Base-by-base conservation (phyloP, 129 eudicot genomes). In the Kitagawia praeruptora region DNA sequence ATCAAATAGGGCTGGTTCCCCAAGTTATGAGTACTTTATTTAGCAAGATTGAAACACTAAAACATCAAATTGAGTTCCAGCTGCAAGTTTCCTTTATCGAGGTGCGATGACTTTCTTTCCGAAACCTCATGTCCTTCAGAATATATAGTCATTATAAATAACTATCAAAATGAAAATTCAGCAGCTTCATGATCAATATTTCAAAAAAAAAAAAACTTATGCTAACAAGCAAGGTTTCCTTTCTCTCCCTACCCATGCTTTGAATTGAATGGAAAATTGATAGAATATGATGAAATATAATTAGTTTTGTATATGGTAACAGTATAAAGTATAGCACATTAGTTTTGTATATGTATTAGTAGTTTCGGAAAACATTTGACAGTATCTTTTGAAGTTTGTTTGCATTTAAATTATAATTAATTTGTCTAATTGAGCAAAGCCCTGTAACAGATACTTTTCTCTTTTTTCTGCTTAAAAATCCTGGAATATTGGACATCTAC, bases 41-140 rank as follows among this genome's bases (percentile, higher is more conserved):
- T 85, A 86, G 82, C 85, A 92, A 92, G 81, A 95, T 95, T 73
- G 97, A 95, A 82, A 87, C 85, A 53, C 74, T 89, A 80, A 92
- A 95, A 82, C 83, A 92, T 51, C 91, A 89, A 84, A 87, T 84
- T 45, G 97, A 92, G 39, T 92, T 95, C 83, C 99, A 95, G 42
- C 77, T 95, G 77, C 91, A 90, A 31, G 97, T 95, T 76, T 95
- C 99, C 81, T 95, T 95, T 87, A 95, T 95, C 56, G 99, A 95
- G 99, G 99, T 95, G 58, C 5, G 21, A 61, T 69, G 34, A 63
- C 25, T 69, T 70, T 45, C 70, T 77, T 66, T 25, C 34, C 63
- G n/a, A 9, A 58, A 58, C 14, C 67, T n/a, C 11, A 8, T 58
- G 67, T n/a, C 67, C 5, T 56, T 56, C 34, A 58, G 15, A 54